Evolutionary conservation across 2,329 filamentous ascomycete species (phyloP).

Genomic region (Lachnellula suecica): DNA sequence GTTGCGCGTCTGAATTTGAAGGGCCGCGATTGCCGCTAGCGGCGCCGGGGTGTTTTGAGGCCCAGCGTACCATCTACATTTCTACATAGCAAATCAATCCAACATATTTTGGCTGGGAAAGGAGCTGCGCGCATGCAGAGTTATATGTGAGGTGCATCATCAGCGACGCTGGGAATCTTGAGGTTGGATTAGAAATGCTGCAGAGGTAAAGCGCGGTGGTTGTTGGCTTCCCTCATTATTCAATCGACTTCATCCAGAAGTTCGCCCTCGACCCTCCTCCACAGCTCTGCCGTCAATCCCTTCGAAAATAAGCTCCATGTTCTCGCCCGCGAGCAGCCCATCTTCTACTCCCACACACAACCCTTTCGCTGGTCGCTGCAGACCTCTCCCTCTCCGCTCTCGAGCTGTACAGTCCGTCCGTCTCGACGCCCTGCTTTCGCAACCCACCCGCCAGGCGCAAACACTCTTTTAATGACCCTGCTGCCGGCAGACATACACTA

Average conservation of each 20-base stretch:
- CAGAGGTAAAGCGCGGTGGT: slow-evolving; percentile 19
- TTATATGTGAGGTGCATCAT: slow-evolving; percentile 26
- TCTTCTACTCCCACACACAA: slow-evolving; percentile 7
- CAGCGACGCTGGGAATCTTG: slow-evolving; percentile 15
- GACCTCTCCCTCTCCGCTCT: slow-evolving; percentile 2
- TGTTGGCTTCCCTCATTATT: slow-evolving; percentile 18
- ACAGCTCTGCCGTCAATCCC: slow-evolving; percentile 17
- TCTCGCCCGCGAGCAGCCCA: slow-evolving; percentile 19
- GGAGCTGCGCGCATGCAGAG: slow-evolving; percentile 22
- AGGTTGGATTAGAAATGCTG: slow-evolving; percentile 20
- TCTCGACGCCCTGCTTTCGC: slow-evolving; percentile 5
- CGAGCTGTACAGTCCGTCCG: slow-evolving; percentile 2
- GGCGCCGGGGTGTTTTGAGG: neutral
- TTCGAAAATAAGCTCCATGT: slow-evolving; percentile 24
- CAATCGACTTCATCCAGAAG: slow-evolving; percentile 16
- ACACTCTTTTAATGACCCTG: slow-evolving; percentile 10
- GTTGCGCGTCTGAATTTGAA: neutral
- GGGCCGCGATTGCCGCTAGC: neutral
- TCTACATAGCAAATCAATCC: slow-evolving; percentile 31
- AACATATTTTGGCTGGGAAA: slow-evolving; percentile 20
- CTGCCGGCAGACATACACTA: slow-evolving; percentile 5
- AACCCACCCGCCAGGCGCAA: slow-evolving; percentile 10
- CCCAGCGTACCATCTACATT: slow-evolving; percentile 10
- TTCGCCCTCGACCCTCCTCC: slow-evolving; percentile 12
- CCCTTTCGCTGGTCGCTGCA: slow-evolving; percentile 1